Percentiles rank a stretch among this genome's conserved stretches.
These are phyloP conservation scores for Lichenothelia convexa DNA, from an alignment of 495 filamentous ascomycete species.

Conservation along the genomic window DNA sequence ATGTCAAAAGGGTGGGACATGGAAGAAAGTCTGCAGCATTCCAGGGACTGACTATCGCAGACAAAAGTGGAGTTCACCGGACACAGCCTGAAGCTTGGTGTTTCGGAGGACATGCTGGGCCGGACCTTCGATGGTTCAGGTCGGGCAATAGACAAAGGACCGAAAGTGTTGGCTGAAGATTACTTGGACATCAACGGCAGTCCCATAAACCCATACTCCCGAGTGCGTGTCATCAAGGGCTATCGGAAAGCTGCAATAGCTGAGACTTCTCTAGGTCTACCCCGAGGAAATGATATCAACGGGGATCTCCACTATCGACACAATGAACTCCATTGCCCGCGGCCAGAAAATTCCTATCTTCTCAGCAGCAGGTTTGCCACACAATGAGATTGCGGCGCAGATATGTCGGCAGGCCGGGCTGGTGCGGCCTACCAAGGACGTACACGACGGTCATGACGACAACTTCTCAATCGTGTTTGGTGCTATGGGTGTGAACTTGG, in stretches of 20 bases:
- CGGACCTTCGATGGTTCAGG: conserved; percentile 98
- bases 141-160: conserved; percentile 93
- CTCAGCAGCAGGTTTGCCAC: conserved; percentile 92
- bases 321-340: conserved; percentile 99
- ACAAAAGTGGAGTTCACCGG: conserved; percentile 95
- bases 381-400: conserved; percentile 97
- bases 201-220: conserved; percentile 95
- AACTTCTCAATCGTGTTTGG: conserved; percentile 99
- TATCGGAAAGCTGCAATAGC: conserved; percentile 3
- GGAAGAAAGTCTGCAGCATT: neutral
- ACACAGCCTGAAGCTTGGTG: conserved; percentile 90
- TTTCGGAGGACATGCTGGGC: conserved; percentile 98
- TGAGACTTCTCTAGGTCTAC: conserved; percentile 46
- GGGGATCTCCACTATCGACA: conserved; percentile 98
- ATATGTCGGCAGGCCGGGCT: conserved; percentile 93
- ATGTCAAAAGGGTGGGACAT: conserved; percentile 77
- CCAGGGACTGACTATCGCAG: conserved; percentile 22
- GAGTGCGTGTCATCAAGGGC: conserved; percentile 35
- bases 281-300: conserved; percentile 99
- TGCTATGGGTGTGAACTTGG: conserved; percentile 99
- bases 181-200: conserved; percentile 98
- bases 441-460: conserved; percentile 93
- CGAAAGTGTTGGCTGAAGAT: conserved; percentile 94
- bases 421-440: conserved; percentile 80
- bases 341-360: conserved; percentile 99